Percentiles rank a stretch among this genome's conserved stretches.
These are phyloP conservation scores for Nectriaceae sp. DNA, from an alignment of 2,329 filamentous ascomycete genomes.

Conservation along the genomic window DNA sequence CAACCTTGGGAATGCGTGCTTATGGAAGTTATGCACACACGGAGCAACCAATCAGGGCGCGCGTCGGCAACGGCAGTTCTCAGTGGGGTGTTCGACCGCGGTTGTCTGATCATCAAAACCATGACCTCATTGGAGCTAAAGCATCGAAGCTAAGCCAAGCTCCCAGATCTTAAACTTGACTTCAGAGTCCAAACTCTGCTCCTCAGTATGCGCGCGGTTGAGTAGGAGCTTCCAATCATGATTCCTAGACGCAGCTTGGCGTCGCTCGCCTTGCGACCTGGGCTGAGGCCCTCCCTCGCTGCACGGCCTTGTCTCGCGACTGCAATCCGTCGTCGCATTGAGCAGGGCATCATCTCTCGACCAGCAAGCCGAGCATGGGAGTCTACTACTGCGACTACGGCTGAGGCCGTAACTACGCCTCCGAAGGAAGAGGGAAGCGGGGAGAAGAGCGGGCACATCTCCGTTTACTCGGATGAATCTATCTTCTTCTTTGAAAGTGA, in stretches of 20 bases:
- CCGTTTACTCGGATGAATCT: constrained; percentile 72
- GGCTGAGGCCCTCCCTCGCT: not conserved
- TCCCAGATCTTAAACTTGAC: constrained; percentile 1
- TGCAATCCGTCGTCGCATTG: constrained; percentile 9
- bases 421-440: constrained; percentile 43
- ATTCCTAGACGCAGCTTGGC: constrained; percentile 29
- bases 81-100: no score
- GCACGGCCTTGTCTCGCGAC: not conserved
- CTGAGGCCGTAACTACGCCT: constrained; percentile 10
- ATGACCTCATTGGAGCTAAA: constrained; percentile 17
- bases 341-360: constrained; percentile 3
- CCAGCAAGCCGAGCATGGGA: constrained; percentile 24
- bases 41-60: no score
- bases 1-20: no score
- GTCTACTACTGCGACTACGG: constrained; percentile 17
- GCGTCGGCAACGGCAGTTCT: no score
- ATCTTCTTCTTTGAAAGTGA: constrained; percentile 89
- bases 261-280: constrained; percentile 17
- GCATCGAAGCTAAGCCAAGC: constrained; percentile 5
- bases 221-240: constrained; percentile 23
- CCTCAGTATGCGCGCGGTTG: constrained; percentile 13
- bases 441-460: constrained; percentile 79
- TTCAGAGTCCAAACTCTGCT: not conserved
- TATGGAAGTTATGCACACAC: no score
- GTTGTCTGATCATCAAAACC: no score